Evolutionary conservation across 73 alveolate genomes (phyloP), one percentile per base, ranked within the genome.

Genomic region (Diophrys sp.): DNA sequence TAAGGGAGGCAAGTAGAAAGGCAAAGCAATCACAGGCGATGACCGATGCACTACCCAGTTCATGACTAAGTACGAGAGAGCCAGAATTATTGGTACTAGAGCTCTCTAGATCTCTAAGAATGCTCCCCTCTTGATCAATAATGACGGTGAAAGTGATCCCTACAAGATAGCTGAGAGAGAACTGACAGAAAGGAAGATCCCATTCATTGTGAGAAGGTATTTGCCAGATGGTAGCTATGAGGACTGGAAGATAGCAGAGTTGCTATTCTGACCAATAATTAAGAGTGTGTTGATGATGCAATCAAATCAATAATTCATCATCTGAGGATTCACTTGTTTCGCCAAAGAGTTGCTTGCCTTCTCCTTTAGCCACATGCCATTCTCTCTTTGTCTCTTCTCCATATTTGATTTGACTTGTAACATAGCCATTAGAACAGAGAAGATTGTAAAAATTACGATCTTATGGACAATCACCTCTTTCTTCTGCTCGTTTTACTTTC

Each of bases 41-140:
- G 90, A 91, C 72, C 82, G 95, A 79, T 87, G 85, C 11, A 88
- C 99, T 23, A 89, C 99, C 11, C 95, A 96, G 8, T 97, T 84
- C 94, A 80, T 97, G 87, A 97, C 99, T 33, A 97, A 97, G 91
- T 97, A 94, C 80, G 99, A 96, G 87, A 89, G 94, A 86, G 99
- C 99, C 25, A 90, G 99, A 86, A 90, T 97, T 33, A 90, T 97
- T 26, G 99, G 99, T 0, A 96, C 99, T 18, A 85, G 99, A 54
- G 99, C 99, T 14, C 80, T 97, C 24, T 96, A 97, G 80, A 94
- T 97, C n/a, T 88, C 97, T 67, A 92, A 92, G 89, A 92, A 92
- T 87, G 97, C 99, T 24, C 99, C 99, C 23, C 87, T 93, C 32
- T 73, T 91, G 84, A 89, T 95, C 31, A 86, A 84, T 30, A 83